Percentiles rank a stretch among this genome's conserved stretches.
phyloP scores from a whole-genome alignment of 352 stramenopile species.

The Globisporangium nunn region DNA sequence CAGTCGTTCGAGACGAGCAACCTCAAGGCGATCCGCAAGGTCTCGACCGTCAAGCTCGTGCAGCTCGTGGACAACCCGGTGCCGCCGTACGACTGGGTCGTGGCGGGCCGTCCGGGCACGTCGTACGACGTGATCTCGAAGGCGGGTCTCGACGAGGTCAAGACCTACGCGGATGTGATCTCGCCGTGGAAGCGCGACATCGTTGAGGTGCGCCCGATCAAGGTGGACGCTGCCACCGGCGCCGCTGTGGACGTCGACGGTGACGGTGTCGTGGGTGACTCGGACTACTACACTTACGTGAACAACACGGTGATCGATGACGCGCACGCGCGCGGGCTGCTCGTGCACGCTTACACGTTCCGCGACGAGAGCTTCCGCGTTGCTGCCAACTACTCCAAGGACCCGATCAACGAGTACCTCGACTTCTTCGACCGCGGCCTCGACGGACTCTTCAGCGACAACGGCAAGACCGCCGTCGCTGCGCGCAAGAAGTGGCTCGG shows the following conservation, averaged over 20 bases:
- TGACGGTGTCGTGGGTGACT: slow-evolving; percentile 50
- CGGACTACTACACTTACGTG: slow-evolving; percentile 45
- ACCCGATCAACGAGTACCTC: slow-evolving; percentile 54
- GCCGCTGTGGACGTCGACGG: slow-evolving; percentile 53
- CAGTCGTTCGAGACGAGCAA: slow-evolving; percentile 77
- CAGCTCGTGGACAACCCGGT: slow-evolving; percentile 28
- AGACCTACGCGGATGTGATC: slow-evolving; percentile 61
- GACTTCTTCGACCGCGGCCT: slow-evolving; percentile 56
- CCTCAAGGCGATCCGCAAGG: slow-evolving; percentile 54
- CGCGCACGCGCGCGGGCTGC: slow-evolving; percentile 43
- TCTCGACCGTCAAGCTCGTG: slow-evolving; percentile 68
- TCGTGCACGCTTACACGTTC: slow-evolving; percentile 62
- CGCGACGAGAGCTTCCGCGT: slow-evolving; percentile 60
- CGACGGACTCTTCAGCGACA: slow-evolving; percentile 57
- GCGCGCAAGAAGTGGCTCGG: slow-evolving; percentile 32
- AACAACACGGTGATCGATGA: slow-evolving; percentile 39
- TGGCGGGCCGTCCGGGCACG: slow-evolving; percentile 43
- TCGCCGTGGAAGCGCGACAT: slow-evolving; percentile 83
- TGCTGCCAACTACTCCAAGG: slow-evolving; percentile 52
- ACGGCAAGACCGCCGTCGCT: slow-evolving; percentile 43
- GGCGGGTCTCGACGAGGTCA: slow-evolving; percentile 48
- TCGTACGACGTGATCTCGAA: slow-evolving; percentile 49
- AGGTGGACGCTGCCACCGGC: slow-evolving; percentile 28
- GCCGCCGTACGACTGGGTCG: slow-evolving; percentile 59
- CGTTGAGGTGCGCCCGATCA: slow-evolving; percentile 35